These are phyloP conservation scores for Ophiocordyceps camponoti-floridani DNA, from an alignment of 2,329 filamentous ascomycete genomes.

Conservation along the genomic window DNA sequence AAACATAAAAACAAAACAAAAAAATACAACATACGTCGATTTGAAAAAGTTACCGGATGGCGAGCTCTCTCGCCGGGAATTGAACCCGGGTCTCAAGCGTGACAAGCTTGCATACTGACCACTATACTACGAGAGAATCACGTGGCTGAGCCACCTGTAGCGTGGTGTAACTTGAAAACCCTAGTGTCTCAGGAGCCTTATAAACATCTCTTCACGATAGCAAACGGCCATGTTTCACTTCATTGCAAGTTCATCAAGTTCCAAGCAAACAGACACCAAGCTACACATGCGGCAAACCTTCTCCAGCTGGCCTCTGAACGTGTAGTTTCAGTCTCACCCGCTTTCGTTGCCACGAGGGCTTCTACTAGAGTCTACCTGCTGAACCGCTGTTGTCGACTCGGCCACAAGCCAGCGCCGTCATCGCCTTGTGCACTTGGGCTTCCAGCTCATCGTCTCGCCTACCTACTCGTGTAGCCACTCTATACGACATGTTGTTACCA, in stretches of 20 bases:
- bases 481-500: background rate
- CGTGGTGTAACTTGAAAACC: background rate
- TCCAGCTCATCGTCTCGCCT: background rate
- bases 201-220: background rate
- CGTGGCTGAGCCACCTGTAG: constrained; percentile 1
- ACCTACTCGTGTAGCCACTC: background rate
- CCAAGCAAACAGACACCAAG: too few relatives aligned
- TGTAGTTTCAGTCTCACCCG: too few relatives aligned
- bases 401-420: background rate
- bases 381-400: too few relatives aligned
- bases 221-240: too few relatives aligned
- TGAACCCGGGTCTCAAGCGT: constrained; percentile 9
- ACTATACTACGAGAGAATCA: constrained; percentile 16
- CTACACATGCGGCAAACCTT: too few relatives aligned
- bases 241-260: too few relatives aligned
- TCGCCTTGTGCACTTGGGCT: background rate
- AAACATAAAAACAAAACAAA: background rate
- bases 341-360: too few relatives aligned
- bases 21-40: background rate
- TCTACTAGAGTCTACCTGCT: too few relatives aligned
- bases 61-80: constrained; percentile 7
- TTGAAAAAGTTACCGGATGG: constrained; percentile 2
- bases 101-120: constrained; percentile 10
- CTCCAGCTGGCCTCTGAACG: too few relatives aligned
- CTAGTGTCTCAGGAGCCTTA: background rate